Conservation (phyloP, 306 rosid species). For the Cucumis hystrix region DNA sequence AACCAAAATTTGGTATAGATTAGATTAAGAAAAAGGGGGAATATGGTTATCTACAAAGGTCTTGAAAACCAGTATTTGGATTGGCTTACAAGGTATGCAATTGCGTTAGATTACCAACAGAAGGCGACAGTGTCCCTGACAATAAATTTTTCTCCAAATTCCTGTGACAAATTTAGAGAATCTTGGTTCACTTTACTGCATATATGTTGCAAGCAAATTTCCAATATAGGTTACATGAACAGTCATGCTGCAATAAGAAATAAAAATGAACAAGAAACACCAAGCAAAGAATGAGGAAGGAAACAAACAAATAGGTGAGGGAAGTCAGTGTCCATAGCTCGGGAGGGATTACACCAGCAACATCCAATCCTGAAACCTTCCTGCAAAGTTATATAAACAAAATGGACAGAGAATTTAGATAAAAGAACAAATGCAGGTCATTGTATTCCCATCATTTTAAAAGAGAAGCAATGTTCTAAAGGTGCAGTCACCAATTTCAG, state of each 20-base stretch:
- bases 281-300: background rate
- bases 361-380: slow-evolving; percentile 29
- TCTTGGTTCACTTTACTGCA: background rate
- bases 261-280: background rate
- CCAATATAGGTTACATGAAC: background rate
- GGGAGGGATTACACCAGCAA: slow-evolving; percentile 41
- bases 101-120: slow-evolving; percentile 46
- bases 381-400: slow-evolving; percentile 19
- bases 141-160: slow-evolving; percentile 39
- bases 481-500: too few relatives aligned
- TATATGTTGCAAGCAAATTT: background rate
- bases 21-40: background rate
- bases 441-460: background rate
- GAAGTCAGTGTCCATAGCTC: slow-evolving; percentile 55
- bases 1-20: background rate
- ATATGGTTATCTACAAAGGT: background rate
- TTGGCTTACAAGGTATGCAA: slow-evolving; percentile 56
- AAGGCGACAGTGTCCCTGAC: slow-evolving; percentile 48
- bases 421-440: background rate
- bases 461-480: too few relatives aligned
- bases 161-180: slow-evolving; percentile 21
- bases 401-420: background rate
- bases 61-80: background rate
- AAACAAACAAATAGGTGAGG: slow-evolving; percentile 52
- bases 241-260: too few relatives aligned